phyloP scores from a whole-genome alignment of 129 eudicot genomes.

The Saussurea involucrata region DNA sequence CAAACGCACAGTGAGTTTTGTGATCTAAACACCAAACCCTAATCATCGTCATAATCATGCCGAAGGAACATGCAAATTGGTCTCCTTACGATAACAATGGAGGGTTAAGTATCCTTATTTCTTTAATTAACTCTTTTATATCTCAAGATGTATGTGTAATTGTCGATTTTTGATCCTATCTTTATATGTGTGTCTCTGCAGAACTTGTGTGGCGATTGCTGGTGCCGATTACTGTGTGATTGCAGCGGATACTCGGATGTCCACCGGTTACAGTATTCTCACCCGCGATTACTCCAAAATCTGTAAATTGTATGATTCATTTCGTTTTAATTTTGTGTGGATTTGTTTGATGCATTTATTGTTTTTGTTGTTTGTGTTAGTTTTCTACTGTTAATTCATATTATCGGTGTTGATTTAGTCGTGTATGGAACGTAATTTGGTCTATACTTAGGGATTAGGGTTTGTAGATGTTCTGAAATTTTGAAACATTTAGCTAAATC shows the following conservation, averaged over 20 bases:
- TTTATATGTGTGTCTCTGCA: slow-evolving; percentile 26
- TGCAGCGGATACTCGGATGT: slow-evolving; percentile 97
- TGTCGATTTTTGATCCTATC: background rate
- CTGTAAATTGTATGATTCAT: slow-evolving; percentile 58
- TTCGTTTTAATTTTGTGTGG: background rate
- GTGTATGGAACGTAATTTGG: slow-evolving; percentile 9
- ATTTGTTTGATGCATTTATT: background rate
- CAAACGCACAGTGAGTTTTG: slow-evolving; percentile 1
- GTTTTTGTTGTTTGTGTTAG: background rate
- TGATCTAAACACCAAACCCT: slow-evolving; percentile 17
- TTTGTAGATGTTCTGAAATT: slow-evolving; percentile 4
- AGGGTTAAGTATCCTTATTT: slow-evolving; percentile 24
- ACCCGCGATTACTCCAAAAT: slow-evolving; percentile 98
- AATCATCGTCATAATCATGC: slow-evolving; percentile 13
- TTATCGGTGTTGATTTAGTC: background rate
- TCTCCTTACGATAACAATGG: slow-evolving; percentile 56
- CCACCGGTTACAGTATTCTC: slow-evolving; percentile 94
- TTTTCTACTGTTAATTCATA: background rate
- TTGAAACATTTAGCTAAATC: background rate
- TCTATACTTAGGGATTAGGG: slow-evolving; percentile 18
- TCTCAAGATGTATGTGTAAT: background rate
- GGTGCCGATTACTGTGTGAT: slow-evolving; percentile 96
- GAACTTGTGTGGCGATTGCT: slow-evolving; percentile 90
- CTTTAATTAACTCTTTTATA: background rate
- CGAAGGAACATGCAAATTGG: slow-evolving; percentile 45